A percentile compares a stretch with the other conserved stretches of the same genome.
Conservation (phyloP, 345 rosid species). For the Raphanus raphanistrum region DNA sequence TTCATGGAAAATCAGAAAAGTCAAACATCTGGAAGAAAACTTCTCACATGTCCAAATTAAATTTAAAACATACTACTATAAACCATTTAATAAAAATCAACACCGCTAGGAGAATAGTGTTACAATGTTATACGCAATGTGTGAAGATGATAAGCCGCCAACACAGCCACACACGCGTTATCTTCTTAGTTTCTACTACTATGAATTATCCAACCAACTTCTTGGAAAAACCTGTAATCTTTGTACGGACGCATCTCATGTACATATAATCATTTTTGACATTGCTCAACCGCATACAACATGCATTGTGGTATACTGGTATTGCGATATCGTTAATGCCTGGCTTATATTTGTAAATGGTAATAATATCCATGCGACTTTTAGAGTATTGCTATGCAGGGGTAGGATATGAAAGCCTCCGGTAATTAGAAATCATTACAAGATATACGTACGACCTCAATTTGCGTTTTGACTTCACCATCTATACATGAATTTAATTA, state of each 20-base stretch:
- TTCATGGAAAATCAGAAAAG: slow-evolving; percentile 12
- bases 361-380: not conserved
- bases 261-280: slow-evolving; percentile 23
- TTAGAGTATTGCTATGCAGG: not conserved
- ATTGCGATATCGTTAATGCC: not conserved
- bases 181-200: not conserved
- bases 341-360: not conserved
- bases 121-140: slow-evolving; percentile 19
- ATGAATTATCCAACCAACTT: slow-evolving; percentile 16
- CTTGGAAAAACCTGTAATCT: slow-evolving; percentile 8
- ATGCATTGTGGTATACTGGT: too few species aligned
- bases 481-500: too few species aligned
- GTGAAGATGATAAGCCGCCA: slow-evolving; percentile 42
- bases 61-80: not conserved
- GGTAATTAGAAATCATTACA: too few species aligned
- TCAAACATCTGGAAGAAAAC: slow-evolving; percentile 30
- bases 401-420: not conserved
- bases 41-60: slow-evolving; percentile 11
- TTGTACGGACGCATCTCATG: slow-evolving; percentile 32
- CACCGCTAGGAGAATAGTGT: slow-evolving; percentile 12
- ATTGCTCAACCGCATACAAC: slow-evolving; percentile 3
- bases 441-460: not conserved
- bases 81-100: slow-evolving; percentile 6
- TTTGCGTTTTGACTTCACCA: too few species aligned
- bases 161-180: slow-evolving; percentile 40